Evolutionary conservation across 306 rosid species (phyloP).

Genomic region (Citrullus mucosospermus): DNA sequence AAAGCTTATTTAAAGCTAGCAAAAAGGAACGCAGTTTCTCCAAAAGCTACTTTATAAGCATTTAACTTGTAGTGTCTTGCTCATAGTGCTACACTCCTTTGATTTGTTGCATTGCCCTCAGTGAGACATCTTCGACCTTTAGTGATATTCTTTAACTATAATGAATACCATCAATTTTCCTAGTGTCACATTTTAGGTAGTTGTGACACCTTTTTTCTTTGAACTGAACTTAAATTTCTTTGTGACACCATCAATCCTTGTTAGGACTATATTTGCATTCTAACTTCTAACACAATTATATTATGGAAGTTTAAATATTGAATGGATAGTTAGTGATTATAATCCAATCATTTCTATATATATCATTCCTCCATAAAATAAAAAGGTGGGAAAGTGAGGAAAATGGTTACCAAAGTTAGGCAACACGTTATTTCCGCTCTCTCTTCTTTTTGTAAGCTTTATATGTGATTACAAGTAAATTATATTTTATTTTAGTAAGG

Average conservation of each 20-base stretch:
- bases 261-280: neutral
- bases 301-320: neutral
- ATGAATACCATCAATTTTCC: no score
- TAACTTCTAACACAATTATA: neutral
- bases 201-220: no score
- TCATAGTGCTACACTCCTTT: no score
- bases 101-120: no score
- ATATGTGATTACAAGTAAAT: neutral
- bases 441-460: neutral
- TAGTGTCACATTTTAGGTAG: no score
- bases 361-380: neutral
- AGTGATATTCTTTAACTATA: no score
- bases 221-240: no score
- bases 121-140: no score
- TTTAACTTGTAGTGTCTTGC: no score
- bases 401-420: neutral
- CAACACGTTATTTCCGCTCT: neutral
- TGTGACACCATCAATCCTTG: neutral
- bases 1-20: no score
- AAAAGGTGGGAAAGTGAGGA: neutral
- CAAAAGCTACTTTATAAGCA: no score
- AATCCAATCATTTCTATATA: neutral
- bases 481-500: neutral
- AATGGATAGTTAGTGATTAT: neutral
- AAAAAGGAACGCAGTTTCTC: no score